Evolutionary conservation across 192 early-diverging fungal genomes (phyloP), one percentile per base, ranked within the genome.

Genomic region (Gaertneriomyces sp.): DNA sequence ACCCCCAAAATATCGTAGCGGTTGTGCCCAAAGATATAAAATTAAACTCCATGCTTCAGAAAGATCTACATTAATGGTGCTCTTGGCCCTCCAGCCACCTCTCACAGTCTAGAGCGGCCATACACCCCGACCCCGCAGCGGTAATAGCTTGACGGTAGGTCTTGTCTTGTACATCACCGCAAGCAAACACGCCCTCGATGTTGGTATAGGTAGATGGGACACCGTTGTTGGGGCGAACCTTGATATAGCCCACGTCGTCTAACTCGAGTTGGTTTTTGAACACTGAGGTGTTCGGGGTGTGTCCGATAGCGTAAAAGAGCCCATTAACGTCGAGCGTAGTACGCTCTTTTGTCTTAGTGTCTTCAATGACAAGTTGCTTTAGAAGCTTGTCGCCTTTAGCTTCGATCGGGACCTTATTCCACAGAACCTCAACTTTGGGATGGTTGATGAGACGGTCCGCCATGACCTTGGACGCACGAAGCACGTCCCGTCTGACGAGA

Each of bases 381-480:
- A 99, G 80, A 49, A 92, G 71, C n/a, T 79, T 76, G 62, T 98
- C 87, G 64, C 96, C 96, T 67, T 92, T 88, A 58, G 91, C 86
- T 74, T 92, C 88, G 51, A 87, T 79, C 16, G 94, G 92, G 55
- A 89, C 69, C 44, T 78, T 90, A 81, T 95, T 96, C 88, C 90
- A 99, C 45, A 96, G 75, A 44, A 98, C 81, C 49, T 93, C 93
- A 51, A 97, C 84, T 79, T 99, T 95, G 78, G 93, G 88, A 79
- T 99, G 85, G 53, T 68, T 85, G 11, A 83, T 54, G 6, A 93
- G 79, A 58, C 96, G 90, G 65, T 89, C 81, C 55, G 91, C 94
- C 96, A 99, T 99, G 49, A 96, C 94, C 78, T 93, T 92, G 66
- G 93, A 95, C 17, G 96, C 96, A 66, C 96, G 91, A 45, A 99